These are phyloP conservation scores for Lobulomyces angularis DNA, from an alignment of 192 early-diverging fungal species.

Conservation along the genomic window DNA sequence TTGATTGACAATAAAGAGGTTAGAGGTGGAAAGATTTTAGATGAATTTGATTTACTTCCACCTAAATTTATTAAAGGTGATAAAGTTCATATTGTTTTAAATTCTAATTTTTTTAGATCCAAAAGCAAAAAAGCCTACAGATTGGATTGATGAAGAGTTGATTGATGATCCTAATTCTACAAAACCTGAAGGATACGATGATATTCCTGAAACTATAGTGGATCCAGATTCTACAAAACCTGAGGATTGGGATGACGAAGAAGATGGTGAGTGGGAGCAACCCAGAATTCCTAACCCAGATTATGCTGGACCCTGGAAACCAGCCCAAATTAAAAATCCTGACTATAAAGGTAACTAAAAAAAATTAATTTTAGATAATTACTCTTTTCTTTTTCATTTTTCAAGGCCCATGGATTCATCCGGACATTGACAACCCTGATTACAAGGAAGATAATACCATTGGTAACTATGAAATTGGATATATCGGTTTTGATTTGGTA, in stretches of 20 bases:
- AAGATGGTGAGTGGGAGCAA: conserved; percentile 36
- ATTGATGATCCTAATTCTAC: conserved; percentile 61
- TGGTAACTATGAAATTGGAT: conserved; percentile 15
- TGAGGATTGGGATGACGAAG: conserved; percentile 68
- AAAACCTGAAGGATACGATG: conserved; percentile 65
- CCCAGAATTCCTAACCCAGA: conserved; percentile 32
- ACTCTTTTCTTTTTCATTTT: background rate
- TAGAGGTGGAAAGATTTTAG: conserved; percentile 19
- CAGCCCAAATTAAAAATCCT: no score
- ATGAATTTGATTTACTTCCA: conserved; percentile 34
- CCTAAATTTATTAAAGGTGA: conserved; percentile 19
- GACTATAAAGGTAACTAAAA: conserved; percentile 15
- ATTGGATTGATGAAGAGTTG: conserved; percentile 37
- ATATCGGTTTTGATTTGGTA: conserved; percentile 38
- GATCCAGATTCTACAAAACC: conserved; percentile 76
- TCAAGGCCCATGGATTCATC: background rate
- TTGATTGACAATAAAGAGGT: conserved; percentile 26
- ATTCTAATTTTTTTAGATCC: conserved; percentile 14
- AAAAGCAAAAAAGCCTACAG: conserved; percentile 16
- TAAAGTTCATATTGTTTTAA: background rate
- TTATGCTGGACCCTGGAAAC: conserved; percentile 32
- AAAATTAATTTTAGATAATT: background rate
- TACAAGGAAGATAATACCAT: conserved; percentile 29
- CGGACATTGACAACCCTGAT: conserved; percentile 33
- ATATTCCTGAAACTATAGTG: conserved; percentile 63